phyloP scores from a whole-genome alignment of 2,329 filamentous ascomycete genomes.

The Pyrenochaeta sp. region DNA sequence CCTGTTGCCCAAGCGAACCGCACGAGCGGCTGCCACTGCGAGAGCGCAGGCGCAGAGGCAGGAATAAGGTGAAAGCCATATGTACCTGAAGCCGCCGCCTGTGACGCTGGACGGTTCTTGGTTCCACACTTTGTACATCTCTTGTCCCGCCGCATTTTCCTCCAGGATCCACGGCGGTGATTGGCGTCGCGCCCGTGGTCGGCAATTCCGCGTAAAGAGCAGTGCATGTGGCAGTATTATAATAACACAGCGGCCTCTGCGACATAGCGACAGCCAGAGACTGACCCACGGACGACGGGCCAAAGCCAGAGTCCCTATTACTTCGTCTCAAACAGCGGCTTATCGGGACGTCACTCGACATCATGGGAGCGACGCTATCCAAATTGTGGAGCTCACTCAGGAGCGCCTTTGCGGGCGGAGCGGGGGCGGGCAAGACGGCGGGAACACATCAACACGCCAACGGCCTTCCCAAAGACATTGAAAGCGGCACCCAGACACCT shows the following conservation, averaged over 20 bases:
- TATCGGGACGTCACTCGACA: constrained; percentile 39
- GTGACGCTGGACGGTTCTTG: constrained; percentile 4
- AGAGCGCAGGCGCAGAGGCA: constrained; percentile 1
- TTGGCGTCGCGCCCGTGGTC: constrained; percentile 4
- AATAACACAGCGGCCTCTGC: no score
- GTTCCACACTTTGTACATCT: neutral
- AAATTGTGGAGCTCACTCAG: constrained; percentile 43
- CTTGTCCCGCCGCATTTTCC: neutral
- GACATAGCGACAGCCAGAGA: no score
- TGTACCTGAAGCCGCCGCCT: constrained; percentile 17
- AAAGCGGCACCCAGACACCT: constrained; percentile 22
- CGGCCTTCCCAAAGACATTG: constrained; percentile 16
- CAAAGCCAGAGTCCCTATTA: no score
- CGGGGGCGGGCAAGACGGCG: constrained; percentile 15
- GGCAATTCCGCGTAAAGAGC: constrained; percentile 4
- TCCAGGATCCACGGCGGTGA: neutral
- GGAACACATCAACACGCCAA: constrained; percentile 18
- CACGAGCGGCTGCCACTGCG: constrained; percentile 19
- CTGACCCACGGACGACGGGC: no score
- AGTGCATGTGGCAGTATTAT: constrained; percentile 9
- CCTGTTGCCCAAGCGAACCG: constrained; percentile 25
- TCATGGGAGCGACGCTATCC: constrained; percentile 40
- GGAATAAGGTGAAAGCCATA: constrained; percentile 14
- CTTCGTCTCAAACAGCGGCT: constrained; percentile 23
- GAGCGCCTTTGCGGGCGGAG: constrained; percentile 24